Evolutionary conservation across 805 yeast species (phyloP).

Genomic region (Lipomyces spencermartinsiae): DNA sequence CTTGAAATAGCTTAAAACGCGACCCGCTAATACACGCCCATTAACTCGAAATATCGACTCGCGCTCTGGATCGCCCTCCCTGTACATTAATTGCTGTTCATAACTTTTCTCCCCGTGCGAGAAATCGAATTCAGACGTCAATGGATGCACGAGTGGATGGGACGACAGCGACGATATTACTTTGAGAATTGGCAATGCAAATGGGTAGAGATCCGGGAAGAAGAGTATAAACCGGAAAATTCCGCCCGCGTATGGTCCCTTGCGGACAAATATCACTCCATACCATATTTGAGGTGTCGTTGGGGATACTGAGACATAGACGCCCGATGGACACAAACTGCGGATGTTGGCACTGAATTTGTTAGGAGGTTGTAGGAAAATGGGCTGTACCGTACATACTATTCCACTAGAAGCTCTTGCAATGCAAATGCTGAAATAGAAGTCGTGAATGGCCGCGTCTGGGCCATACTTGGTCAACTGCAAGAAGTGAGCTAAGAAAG

Average conservation of each 20-base stretch:
- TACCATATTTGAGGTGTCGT: slow-evolving; percentile 38
- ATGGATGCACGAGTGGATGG: slow-evolving; percentile 22
- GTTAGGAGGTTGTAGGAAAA: background rate
- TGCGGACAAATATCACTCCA: slow-evolving; percentile 33
- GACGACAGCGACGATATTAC: slow-evolving; percentile 24
- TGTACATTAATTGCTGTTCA: slow-evolving; percentile 4
- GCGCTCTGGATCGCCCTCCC: slow-evolving; percentile 18
- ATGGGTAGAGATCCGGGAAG: slow-evolving; percentile 34
- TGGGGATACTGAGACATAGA: slow-evolving; percentile 31
- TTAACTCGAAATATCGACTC: slow-evolving; percentile 31
- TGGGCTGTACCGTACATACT: slow-evolving; percentile 9
- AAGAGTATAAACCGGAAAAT: slow-evolving; percentile 33
- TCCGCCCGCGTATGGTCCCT: slow-evolving; percentile 37
- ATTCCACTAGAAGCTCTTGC: slow-evolving; percentile 27
- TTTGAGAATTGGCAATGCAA: slow-evolving; percentile 25
- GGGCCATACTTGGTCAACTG: background rate
- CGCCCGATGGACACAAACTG: slow-evolving; percentile 31
- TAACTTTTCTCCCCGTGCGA: slow-evolving; percentile 16
- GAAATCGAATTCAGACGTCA: slow-evolving; percentile 20
- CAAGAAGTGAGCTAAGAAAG: background rate
- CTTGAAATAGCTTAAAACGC: slow-evolving; percentile 34
- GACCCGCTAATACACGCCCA: slow-evolving; percentile 33
- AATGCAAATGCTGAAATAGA: slow-evolving; percentile 14
- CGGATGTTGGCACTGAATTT: slow-evolving; percentile 28
- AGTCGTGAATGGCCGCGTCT: background rate